Conservation (phyloP, 1,284 basidiomycete species). For the Pisolithus thermaeus region DNA sequence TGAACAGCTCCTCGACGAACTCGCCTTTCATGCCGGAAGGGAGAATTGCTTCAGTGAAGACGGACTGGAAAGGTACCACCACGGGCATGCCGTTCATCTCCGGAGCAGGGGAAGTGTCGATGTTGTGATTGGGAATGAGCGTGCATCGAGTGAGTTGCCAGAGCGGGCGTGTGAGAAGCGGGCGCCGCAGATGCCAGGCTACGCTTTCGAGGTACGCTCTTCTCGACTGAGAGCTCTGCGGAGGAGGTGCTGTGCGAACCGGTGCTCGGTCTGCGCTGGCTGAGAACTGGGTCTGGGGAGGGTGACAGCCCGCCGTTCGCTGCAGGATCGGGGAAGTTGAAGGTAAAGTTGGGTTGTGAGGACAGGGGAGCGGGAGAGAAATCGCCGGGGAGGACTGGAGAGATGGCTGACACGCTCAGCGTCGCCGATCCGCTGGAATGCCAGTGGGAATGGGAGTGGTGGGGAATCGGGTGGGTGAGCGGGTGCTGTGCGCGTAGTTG, state of each 20-base stretch:
- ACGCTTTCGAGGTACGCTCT: constrained; percentile 53
- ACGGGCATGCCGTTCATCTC: too few relatives aligned
- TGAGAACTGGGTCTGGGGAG: constrained; percentile 7
- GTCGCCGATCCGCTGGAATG: constrained; percentile 10
- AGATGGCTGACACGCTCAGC: constrained; percentile 23
- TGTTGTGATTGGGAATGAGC: constrained; percentile 15
- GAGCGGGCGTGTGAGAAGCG: constrained; percentile 13
- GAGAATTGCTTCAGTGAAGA: too few relatives aligned
- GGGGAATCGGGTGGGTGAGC: constrained; percentile 17
- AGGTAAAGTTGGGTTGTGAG: constrained; percentile 17
- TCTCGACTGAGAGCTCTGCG: constrained; percentile 33
- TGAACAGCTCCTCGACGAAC: too few relatives aligned
- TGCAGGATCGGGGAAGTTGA: constrained; percentile 18
- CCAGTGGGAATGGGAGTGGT: constrained; percentile 11
- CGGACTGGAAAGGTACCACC: too few relatives aligned
- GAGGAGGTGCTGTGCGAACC: constrained; percentile 29
- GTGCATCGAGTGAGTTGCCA: constrained; percentile 12
- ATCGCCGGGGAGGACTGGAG: constrained; percentile 22
- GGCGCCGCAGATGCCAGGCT: constrained; percentile 47
- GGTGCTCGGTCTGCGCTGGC: constrained; percentile 22
- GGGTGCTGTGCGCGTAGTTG: too few relatives aligned
- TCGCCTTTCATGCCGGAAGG: too few relatives aligned
- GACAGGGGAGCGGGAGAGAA: constrained; percentile 16
- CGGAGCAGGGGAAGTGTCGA: too few relatives aligned
- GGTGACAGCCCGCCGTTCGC: constrained; percentile 8